Evolutionary conservation across 805 yeast species (phyloP), one percentile per base, ranked within the genome.

Genomic region (Saccharomyces mikatae): DNA sequence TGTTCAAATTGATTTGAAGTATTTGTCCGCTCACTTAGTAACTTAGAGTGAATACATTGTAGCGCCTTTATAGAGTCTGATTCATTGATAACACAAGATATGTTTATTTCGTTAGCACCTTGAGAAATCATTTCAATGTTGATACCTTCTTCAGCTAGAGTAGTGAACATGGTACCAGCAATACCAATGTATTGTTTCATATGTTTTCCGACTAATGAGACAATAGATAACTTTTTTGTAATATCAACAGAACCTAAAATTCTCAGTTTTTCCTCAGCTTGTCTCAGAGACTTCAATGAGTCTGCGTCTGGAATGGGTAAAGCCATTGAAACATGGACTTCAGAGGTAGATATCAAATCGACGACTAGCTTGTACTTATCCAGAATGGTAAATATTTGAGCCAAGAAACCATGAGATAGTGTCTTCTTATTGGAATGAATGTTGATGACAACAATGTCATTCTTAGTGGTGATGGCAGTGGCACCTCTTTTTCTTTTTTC

Each of bases 241-340:
- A 91, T 83, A 63, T 94, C 99, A 48, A 92, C 96, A 1, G 86
- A 77, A 49, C 99, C 99, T 73, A 87, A 83, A 61, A 79, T 80
- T 54, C 83, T 80, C 62, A 94, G 78, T 64, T 91, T 96, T 48
- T 78, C 81, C 49, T 90, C 79, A 1, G 97, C 97, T 51, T 77
- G 78, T 54, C 83, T 80, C 61, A 91, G 75, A 14, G 80, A 76
- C 51, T 74, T 72, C 28, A 73, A 64, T 24, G 84, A 84, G 56
- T 85, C 91, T 44, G 83, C 80, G 30, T 77, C 77, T 47, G 84
- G 84, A 57, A 86, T 82, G 60, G 89, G 95, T 60, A 94, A 76
- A 3, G 99, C 99, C 98, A 94, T 92, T 17, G 98, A 92, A 28
- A 94, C 96, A 67, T 94, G 97, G 11, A 94, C 99, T 71, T 94